These are phyloP conservation scores for Hygrophila difformis DNA, from an alignment of 257 asterid species.

Conservation along the genomic window DNA sequence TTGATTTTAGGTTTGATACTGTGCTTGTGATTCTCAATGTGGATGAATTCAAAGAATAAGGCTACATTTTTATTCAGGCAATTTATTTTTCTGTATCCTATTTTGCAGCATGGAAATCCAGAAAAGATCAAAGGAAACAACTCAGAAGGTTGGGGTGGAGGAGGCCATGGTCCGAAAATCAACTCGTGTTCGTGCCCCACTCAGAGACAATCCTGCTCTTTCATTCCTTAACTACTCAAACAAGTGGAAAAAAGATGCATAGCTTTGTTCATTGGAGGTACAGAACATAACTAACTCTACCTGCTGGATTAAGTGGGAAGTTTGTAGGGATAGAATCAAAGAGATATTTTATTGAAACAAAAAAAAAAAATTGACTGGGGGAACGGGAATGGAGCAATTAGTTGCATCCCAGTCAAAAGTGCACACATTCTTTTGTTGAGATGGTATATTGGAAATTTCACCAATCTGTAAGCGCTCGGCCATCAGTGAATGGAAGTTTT, in stretches of 20 bases:
- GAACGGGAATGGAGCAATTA: conserved; percentile 21
- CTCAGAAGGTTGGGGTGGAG: conserved; percentile 41
- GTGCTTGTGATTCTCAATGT: neutral
- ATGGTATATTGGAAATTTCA: conserved; percentile 1
- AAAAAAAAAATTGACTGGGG: conserved; percentile 14
- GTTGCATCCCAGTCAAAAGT: conserved; percentile 16
- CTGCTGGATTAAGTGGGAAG: conserved; percentile 20
- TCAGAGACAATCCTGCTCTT: conserved; percentile 53
- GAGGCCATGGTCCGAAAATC: conserved; percentile 82
- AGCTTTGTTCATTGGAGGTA: conserved; percentile 19
- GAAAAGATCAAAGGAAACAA: conserved; percentile 54
- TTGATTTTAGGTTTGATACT: no score
- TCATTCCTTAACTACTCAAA: conserved; percentile 86
- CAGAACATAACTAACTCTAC: conserved; percentile 22
- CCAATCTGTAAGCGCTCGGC: neutral
- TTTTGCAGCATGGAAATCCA: conserved; percentile 53
- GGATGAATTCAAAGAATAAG: neutral
- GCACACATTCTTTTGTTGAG: conserved; percentile 38
- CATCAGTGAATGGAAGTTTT: conserved; percentile 23
- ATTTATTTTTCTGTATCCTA: neutral
- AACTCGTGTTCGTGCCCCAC: conserved; percentile 86
- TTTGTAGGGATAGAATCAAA: conserved; percentile 14
- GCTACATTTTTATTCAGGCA: neutral
- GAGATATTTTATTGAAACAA: conserved; percentile 16
- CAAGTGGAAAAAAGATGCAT: conserved; percentile 73